A percentile compares a stretch with the other conserved stretches of the same genome.
Conservation (phyloP, 2,329 filamentous ascomycete species). For the Stemphylium lycopersici region DNA sequence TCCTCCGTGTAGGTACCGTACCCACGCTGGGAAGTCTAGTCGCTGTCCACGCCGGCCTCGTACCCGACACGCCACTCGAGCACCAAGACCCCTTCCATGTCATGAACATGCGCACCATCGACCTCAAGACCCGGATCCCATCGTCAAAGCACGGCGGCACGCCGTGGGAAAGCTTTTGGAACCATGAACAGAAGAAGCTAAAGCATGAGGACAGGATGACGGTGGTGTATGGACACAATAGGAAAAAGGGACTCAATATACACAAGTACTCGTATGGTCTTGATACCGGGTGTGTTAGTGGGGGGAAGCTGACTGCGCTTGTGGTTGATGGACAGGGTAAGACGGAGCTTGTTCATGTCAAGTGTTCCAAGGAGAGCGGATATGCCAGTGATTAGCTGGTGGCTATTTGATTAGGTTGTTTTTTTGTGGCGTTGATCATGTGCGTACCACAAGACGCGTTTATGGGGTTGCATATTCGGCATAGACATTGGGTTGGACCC, state of each 20-base stretch:
- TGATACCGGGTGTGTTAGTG: constrained; percentile 81
- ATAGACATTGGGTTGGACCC: too few species aligned
- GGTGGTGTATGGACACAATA: constrained; percentile 74
- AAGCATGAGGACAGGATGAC: constrained; percentile 58
- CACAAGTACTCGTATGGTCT: constrained; percentile 79
- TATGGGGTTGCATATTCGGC: not conserved
- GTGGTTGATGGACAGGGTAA: constrained; percentile 66
- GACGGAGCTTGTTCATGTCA: constrained; percentile 46
- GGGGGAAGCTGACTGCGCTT: constrained; percentile 76
- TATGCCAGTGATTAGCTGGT: constrained; percentile 24
- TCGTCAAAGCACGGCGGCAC: constrained; percentile 60
- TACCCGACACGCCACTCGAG: constrained; percentile 73
- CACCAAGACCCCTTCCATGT: constrained; percentile 78
- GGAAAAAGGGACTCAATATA: constrained; percentile 71
- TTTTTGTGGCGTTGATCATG: too few species aligned
- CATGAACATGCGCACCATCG: constrained; percentile 90
- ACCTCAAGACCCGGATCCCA: constrained; percentile 66
- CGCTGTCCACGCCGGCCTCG: constrained; percentile 85
- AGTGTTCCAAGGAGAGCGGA: constrained; percentile 42
- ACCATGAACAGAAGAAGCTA: constrained; percentile 48
- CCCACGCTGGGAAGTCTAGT: constrained; percentile 67
- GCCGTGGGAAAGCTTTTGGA: constrained; percentile 71
- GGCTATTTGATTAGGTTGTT: too few species aligned
- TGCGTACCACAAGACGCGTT: not conserved
- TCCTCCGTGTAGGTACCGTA: constrained; percentile 72